Conservation (phyloP, 345 rosid species). For the Melaleuca alternifolia region DNA sequence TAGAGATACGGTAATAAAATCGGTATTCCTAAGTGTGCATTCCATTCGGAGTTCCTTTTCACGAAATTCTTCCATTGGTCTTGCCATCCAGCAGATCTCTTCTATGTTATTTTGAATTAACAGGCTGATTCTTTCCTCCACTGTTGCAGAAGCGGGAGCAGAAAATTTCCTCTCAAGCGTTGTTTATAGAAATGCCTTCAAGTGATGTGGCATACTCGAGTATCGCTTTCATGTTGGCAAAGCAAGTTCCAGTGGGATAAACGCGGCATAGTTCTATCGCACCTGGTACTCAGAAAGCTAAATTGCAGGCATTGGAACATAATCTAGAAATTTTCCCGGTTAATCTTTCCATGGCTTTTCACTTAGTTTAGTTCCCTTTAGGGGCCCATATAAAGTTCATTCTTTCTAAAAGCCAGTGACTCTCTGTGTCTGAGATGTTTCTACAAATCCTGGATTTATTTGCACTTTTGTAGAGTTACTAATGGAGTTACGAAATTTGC, state of each 20-base stretch:
- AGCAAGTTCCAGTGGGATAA: not conserved
- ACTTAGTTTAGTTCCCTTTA: not conserved
- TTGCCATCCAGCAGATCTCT: not conserved
- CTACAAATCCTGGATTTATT: not conserved
- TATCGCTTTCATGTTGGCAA: not conserved
- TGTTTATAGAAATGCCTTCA: not conserved
- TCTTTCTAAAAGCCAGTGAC: not conserved
- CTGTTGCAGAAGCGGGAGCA: not conserved
- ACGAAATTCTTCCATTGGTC: not conserved
- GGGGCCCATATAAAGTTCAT: not conserved
- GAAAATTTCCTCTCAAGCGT: not conserved
- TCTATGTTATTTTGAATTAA: not conserved
- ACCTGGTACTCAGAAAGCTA: not conserved
- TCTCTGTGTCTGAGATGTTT: not conserved
- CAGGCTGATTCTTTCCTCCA: not conserved
- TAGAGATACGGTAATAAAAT: not conserved
- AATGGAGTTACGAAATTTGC: not conserved
- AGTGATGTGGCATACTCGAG: not conserved
- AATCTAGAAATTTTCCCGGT: not conserved
- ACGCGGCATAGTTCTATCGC: too few species aligned
- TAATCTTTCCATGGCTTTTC: not conserved
- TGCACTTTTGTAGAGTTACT: not conserved
- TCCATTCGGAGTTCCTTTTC: not conserved
- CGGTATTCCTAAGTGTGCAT: not conserved
- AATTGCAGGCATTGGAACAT: not conserved